These are phyloP conservation scores for Terfezia claveryi DNA, from an alignment of 495 filamentous ascomycete species.

Conservation along the genomic window DNA sequence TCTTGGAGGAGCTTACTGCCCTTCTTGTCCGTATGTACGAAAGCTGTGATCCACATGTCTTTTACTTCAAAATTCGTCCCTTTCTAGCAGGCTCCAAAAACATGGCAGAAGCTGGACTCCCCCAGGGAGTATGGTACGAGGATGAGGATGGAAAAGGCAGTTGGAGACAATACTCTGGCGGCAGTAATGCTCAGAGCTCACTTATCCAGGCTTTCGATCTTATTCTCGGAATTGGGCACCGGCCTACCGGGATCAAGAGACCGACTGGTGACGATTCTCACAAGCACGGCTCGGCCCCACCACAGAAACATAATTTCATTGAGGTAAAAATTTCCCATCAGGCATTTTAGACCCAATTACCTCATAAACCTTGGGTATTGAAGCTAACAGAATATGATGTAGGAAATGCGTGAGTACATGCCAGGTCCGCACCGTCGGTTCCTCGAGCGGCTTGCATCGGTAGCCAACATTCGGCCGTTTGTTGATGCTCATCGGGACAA, in stretches of 20 bases:
- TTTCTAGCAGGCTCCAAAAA: slow-evolving; percentile 93
- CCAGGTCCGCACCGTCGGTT: slow-evolving; percentile 80
- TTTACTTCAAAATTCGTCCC: slow-evolving; percentile 81
- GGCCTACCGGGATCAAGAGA: slow-evolving; percentile 58
- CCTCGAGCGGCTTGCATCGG: slow-evolving; percentile 50
- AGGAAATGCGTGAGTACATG: slow-evolving; percentile 93
- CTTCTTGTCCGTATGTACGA: slow-evolving; percentile 75
- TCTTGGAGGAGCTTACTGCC: slow-evolving; percentile 56
- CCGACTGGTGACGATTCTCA: slow-evolving; percentile 27
- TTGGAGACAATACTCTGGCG: slow-evolving; percentile 66
- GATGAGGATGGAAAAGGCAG: slow-evolving; percentile 40
- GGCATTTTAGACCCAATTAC: not conserved
- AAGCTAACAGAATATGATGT: slow-evolving; percentile 2
- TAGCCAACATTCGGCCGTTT: slow-evolving; percentile 76
- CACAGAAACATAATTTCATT: slow-evolving; percentile 68
- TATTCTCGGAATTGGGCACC: slow-evolving; percentile 73
- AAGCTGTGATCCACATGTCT: slow-evolving; percentile 74
- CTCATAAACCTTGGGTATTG: not conserved
- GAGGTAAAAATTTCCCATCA: slow-evolving; percentile 20
- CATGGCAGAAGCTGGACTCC: slow-evolving; percentile 80
- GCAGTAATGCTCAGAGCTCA: slow-evolving; percentile 88
- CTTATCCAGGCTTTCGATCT: slow-evolving; percentile 91
- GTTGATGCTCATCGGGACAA: slow-evolving; percentile 37
- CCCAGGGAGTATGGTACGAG: slow-evolving; percentile 70
- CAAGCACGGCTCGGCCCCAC: slow-evolving; percentile 27